These are phyloP conservation scores for Podospora comata DNA, from an alignment of 495 filamentous ascomycete genomes.

Conservation along the genomic window DNA sequence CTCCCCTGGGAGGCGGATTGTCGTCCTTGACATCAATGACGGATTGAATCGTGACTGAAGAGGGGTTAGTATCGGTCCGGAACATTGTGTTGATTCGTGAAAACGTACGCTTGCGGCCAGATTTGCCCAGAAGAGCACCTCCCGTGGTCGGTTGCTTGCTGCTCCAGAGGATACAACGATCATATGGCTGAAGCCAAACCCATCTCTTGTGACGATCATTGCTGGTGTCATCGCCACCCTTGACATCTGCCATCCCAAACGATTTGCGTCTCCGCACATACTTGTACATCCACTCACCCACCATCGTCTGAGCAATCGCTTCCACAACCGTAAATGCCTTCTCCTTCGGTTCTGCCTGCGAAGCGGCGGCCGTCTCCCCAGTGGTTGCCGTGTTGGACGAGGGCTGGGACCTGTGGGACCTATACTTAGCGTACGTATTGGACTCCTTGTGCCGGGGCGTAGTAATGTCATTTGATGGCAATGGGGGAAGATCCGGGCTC, in stretches of 20 bases:
- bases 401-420: slow-evolving; percentile 48
- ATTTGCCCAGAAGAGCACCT: slow-evolving; percentile 87
- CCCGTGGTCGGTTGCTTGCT: slow-evolving; percentile 92
- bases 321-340: slow-evolving; percentile 87
- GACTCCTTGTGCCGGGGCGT: slow-evolving; percentile 48
- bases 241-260: slow-evolving; percentile 74
- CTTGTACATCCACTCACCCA: slow-evolving; percentile 99
- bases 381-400: slow-evolving; percentile 57
- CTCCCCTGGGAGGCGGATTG: slow-evolving; percentile 76
- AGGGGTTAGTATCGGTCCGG: slow-evolving; percentile 27
- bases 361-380: slow-evolving; percentile 46
- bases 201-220: slow-evolving; percentile 85
- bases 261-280: slow-evolving; percentile 91
- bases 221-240: slow-evolving; percentile 54
- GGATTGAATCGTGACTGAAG: slow-evolving; percentile 85
- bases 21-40: slow-evolving; percentile 96
- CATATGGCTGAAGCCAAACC: slow-evolving; percentile 98
- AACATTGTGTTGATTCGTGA: background rate
- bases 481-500: slow-evolving; percentile 68
- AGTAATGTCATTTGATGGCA: slow-evolving; percentile 71
- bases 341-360: slow-evolving; percentile 53
- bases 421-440: slow-evolving; percentile 36
- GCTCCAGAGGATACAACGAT: slow-evolving; percentile 95
- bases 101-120: slow-evolving; percentile 86
- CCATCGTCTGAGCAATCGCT: slow-evolving; percentile 97